phyloP scores from a whole-genome alignment of 2,329 filamentous ascomycete genomes.

The Sclerotinia spermophila region DNA sequence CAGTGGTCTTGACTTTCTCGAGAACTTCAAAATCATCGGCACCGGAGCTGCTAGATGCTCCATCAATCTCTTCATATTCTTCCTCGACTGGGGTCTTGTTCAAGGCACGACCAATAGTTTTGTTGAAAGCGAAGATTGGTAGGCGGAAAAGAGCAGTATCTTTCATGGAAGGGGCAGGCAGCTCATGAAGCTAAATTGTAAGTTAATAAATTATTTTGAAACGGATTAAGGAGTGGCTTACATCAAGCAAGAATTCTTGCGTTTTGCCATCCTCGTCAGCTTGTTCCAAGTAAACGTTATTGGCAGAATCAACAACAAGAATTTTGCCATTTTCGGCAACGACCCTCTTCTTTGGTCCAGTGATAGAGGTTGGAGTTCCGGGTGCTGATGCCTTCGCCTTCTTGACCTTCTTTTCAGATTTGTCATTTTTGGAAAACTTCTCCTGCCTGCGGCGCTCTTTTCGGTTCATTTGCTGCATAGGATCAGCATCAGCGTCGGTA shows the following conservation, averaged over 20 bases:
- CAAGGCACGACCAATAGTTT: constrained; percentile 51
- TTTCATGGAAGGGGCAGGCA: constrained; percentile 69
- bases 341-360: constrained; percentile 80
- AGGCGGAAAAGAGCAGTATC: constrained; percentile 82
- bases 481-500: constrained; percentile 46
- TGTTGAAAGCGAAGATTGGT: constrained; percentile 67
- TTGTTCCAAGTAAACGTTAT: constrained; percentile 94
- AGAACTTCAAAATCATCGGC: constrained; percentile 61
- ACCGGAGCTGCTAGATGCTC: constrained; percentile 51
- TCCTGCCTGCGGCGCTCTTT: constrained; percentile 87
- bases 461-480: constrained; percentile 64
- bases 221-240: constrained; percentile 47
- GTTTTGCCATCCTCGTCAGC: constrained; percentile 80
- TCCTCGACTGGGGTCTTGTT: constrained; percentile 38
- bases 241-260: constrained; percentile 82
- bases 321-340: constrained; percentile 94
- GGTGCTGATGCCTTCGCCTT: constrained; percentile 43
- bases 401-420: constrained; percentile 55
- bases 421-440: constrained; percentile 71
- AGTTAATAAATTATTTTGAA: constrained; percentile 3
- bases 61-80: constrained; percentile 40
- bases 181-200: constrained; percentile 64
- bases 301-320: constrained; percentile 83
- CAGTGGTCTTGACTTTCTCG: constrained; percentile 46
- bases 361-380: constrained; percentile 46